These are phyloP conservation scores for Oryza longistaminata DNA, from an alignment of 176 grass and related monocot genomes.

Conservation along the genomic window DNA sequence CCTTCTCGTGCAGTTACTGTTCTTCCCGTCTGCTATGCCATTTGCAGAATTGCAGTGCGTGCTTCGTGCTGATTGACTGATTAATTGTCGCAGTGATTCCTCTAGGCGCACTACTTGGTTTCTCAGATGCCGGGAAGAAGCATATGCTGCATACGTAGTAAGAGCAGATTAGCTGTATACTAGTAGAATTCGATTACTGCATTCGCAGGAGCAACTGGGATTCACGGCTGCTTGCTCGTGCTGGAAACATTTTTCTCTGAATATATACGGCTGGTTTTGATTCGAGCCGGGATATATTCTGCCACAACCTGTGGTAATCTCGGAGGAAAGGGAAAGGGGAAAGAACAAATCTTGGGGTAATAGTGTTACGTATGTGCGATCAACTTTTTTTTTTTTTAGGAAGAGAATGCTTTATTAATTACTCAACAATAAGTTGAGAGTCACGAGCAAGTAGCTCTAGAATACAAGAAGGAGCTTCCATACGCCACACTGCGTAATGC, in stretches of 20 bases:
- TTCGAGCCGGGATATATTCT: constrained; percentile 15
- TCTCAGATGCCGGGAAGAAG: not conserved
- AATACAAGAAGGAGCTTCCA: too few relatives aligned
- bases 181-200: not conserved
- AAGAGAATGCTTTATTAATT: too few relatives aligned
- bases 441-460: too few relatives aligned
- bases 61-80: not conserved
- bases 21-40: not conserved
- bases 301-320: not conserved
- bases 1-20: not conserved
- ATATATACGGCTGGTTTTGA: not conserved
- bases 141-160: not conserved
- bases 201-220: not conserved
- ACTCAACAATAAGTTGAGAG: too few relatives aligned
- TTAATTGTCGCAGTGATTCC: not conserved
- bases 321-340: not conserved
- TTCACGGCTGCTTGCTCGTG: constrained; percentile 1
- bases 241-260: not conserved
- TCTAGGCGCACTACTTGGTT: not conserved
- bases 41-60: not conserved
- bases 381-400: not conserved
- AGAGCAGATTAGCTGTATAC: not conserved
- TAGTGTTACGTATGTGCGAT: not conserved
- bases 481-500: too few relatives aligned
- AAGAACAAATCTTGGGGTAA: not conserved